These are phyloP conservation scores for Salix exigua DNA, from an alignment of 345 rosid genomes.

Conservation along the genomic window DNA sequence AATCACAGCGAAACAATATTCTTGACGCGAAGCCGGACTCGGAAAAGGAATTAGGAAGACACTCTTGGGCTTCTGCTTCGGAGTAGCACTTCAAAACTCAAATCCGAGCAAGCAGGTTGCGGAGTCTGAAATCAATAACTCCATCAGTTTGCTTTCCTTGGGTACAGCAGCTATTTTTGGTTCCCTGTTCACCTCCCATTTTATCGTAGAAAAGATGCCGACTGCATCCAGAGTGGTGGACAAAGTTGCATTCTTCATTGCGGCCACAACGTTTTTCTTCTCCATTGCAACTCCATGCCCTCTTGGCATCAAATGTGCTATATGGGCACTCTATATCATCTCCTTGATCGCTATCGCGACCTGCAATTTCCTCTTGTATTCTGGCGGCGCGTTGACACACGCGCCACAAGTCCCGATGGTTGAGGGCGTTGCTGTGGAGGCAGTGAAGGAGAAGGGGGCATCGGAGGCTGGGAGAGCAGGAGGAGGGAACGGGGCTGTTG, in stretches of 20 bases:
- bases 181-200: background rate
- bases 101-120: too few relatives aligned
- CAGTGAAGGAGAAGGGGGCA: too few relatives aligned
- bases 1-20: background rate
- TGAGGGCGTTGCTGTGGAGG: too few relatives aligned
- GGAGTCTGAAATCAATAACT: fast-evolving
- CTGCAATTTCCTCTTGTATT: background rate
- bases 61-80: too few relatives aligned
- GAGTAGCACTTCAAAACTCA: too few relatives aligned
- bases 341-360: background rate
- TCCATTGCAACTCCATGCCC: background rate
- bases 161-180: too few relatives aligned
- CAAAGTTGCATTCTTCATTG: background rate
- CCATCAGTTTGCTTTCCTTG: too few relatives aligned
- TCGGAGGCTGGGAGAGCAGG: too few relatives aligned
- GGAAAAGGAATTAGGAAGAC: background rate
- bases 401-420: too few relatives aligned
- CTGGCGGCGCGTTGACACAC: too few relatives aligned
- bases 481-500: too few relatives aligned
- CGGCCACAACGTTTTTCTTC: background rate
- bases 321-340: background rate
- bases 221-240: background rate
- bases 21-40: background rate
- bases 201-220: too few relatives aligned
- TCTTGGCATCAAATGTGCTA: background rate